phyloP scores from a whole-genome alignment of 2,329 filamentous ascomycete species.

The Ceratocystis variospora region DNA sequence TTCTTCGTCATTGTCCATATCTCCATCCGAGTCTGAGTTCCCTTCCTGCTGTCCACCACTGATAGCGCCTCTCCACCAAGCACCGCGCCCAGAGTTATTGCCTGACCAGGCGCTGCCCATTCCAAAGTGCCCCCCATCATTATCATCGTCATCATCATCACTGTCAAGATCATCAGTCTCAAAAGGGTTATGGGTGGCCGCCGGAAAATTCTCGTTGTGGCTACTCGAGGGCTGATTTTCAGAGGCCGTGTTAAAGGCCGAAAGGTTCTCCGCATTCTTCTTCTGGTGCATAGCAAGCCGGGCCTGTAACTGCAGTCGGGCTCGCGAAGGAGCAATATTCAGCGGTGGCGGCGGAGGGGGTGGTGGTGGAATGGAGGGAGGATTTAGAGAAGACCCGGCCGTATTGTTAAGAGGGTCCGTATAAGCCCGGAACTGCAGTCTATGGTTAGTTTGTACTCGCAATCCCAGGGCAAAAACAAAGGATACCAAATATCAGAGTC shows the following conservation, averaged over 20 bases:
- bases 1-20: slow-evolving; percentile 45
- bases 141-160: slow-evolving; percentile 39
- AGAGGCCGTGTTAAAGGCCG: slow-evolving; percentile 32
- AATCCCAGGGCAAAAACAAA: not conserved
- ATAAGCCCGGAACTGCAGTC: slow-evolving; percentile 43
- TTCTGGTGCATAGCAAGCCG: slow-evolving; percentile 65
- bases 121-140: slow-evolving; percentile 27
- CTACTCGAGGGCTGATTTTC: slow-evolving; percentile 21
- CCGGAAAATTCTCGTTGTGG: slow-evolving; percentile 17
- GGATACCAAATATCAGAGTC: not conserved
- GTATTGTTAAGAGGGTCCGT: slow-evolving; percentile 40
- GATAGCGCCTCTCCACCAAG: slow-evolving; percentile 38
- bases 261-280: slow-evolving; percentile 37
- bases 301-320: slow-evolving; percentile 78
- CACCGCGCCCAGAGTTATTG: slow-evolving; percentile 26
- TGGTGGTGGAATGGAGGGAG: slow-evolving; percentile 46
- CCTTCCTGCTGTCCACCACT: slow-evolving; percentile 29
- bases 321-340: slow-evolving; percentile 74
- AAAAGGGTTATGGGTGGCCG: slow-evolving; percentile 36
- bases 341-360: slow-evolving; percentile 61
- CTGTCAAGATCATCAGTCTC: slow-evolving; percentile 39
- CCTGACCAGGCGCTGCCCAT: slow-evolving; percentile 21
- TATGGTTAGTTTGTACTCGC: slow-evolving; percentile 18
- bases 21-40: slow-evolving; percentile 36
- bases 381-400: slow-evolving; percentile 35